A percentile compares a stretch with the other conserved stretches of the same genome.
These are phyloP conservation scores for Fraxinus pennsylvanica DNA, from an alignment of 257 asterid genomes.

Conservation along the genomic window DNA sequence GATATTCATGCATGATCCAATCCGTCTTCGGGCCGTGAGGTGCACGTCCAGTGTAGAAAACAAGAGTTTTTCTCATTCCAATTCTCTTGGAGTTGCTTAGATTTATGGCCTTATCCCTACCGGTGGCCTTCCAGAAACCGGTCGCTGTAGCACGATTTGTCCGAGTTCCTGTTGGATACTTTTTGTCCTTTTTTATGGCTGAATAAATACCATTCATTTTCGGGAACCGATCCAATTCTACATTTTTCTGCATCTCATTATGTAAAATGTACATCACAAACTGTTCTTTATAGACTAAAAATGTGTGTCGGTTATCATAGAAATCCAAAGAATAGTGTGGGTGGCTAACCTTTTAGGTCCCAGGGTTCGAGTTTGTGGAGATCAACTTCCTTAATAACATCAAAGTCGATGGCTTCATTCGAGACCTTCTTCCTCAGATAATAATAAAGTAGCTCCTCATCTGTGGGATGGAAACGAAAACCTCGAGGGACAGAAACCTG, in stretches of 20 bases:
- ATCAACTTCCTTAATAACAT: constrained; percentile 76
- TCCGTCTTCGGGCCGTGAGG: constrained; percentile 85
- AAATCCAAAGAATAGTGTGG: no score
- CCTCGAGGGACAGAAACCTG: constrained; percentile 76
- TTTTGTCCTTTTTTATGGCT: constrained; percentile 86
- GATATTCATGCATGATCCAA: constrained; percentile 93
- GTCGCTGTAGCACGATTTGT: constrained; percentile 76
- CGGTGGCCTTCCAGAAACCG: constrained; percentile 86
- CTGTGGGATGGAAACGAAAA: constrained; percentile 84
- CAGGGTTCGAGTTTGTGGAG: constrained; percentile 93
- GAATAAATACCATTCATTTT: constrained; percentile 83
- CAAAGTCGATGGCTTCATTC: constrained; percentile 72
- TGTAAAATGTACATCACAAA: no score
- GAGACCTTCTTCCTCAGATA: constrained; percentile 83
- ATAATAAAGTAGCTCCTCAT: constrained; percentile 72
- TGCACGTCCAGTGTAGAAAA: constrained; percentile 83
- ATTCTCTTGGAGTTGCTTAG: constrained; percentile 51
- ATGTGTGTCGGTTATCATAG: no score
- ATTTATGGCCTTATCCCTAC: constrained; percentile 71
- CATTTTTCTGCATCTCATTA: constrained; percentile 56
- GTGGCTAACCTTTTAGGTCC: constrained; percentile 72
- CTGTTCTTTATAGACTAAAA: no score
- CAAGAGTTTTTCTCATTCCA: constrained; percentile 87
- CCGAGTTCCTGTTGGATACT: constrained; percentile 81
- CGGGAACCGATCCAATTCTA: constrained; percentile 78